Evolutionary conservation across 2,329 filamentous ascomycete species (phyloP), one percentile per base, ranked within the genome.

Genomic region (Emergomyces africanus): DNA sequence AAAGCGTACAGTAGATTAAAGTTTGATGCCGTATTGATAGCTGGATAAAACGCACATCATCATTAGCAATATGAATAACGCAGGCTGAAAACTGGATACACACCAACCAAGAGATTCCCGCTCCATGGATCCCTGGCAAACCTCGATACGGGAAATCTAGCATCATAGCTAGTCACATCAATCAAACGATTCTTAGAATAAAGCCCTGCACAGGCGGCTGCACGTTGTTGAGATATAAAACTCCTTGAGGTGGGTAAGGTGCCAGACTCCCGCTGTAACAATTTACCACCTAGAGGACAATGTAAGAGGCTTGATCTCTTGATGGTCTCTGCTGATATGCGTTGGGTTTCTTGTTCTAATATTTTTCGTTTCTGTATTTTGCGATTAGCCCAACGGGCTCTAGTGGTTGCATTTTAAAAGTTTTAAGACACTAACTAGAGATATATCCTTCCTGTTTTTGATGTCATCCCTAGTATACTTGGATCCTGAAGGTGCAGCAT

Each of bases 401-500:
- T 23, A 48, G 20, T 23, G 28, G 39, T 14, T 9, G 51, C 25
- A 51, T 46, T 39, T 46, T 46, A 9, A 20, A 37, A 33, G n/a
- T 53, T 33, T 46, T 65, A 33, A 60, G 65, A 59, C 28, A 61
- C 51, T 60, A 15, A 53, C 57, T 4, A 57, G 51, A 33, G 57
- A 55, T 9, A 18, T 10, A 6, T 46, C 39, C 54, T 60, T 9
- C 39, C 44, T 41, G 59, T 49, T 46, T 33, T 42, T 58, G 10
- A 58, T 48, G 8, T 61, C 60, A 51, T 64, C 48, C 9, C 59
- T 60, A 18, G 62, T 60, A n/a, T 66, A 59, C 54, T 57, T 61
- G 2, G 65, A 66, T 23, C 63, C 60, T 28, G 54, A 63, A 0
- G 82, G 78, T 0, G 82, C 81, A 18, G 77, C 77, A 61, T 78